Percentiles rank a stretch among this genome's conserved stretches.
phyloP scores from a whole-genome alignment of 768 basidiomycete species.

The Mrakia frigida region DNA sequence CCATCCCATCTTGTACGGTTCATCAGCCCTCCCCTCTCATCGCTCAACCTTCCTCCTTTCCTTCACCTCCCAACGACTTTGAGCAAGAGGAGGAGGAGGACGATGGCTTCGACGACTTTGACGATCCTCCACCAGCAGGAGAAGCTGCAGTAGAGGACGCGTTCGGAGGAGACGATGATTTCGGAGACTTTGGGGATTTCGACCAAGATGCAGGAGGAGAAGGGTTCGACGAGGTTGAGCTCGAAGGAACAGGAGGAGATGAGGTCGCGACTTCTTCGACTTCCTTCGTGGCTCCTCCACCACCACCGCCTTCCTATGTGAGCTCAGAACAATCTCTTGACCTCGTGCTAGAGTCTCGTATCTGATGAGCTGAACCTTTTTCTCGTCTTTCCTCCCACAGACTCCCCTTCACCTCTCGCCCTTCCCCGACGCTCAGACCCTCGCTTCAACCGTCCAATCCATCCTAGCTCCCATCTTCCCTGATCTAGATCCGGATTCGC shows the following conservation, averaged over 20 bases:
- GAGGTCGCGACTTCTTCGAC: not conserved
- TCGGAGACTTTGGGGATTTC: conserved; percentile 55
- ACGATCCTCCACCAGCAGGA: not conserved
- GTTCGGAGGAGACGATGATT: conserved; percentile 54
- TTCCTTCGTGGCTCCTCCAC: conserved; percentile 39
- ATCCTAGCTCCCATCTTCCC: conserved; percentile 66
- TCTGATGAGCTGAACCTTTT: not conserved
- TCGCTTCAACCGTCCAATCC: conserved; percentile 60
- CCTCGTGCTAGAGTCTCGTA: no score
- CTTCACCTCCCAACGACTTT: not conserved
- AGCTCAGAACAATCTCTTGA: not conserved
- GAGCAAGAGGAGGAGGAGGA: not conserved
- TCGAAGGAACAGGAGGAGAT: conserved; percentile 18
- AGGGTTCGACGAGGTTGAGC: conserved; percentile 16
- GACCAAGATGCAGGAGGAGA: conserved; percentile 46
- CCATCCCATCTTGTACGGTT: not conserved
- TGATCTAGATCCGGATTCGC: conserved; percentile 10
- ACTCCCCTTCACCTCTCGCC: conserved; percentile 62
- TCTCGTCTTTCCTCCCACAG: conserved; percentile 47
- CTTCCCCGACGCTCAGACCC: conserved; percentile 54
- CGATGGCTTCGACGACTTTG: conserved; percentile 32
- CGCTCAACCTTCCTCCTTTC: not conserved
- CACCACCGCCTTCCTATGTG: conserved; percentile 14
- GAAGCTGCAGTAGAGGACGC: conserved; percentile 44
- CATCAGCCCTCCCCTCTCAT: not conserved